Base-by-base conservation (phyloP, 2,329 filamentous ascomycete genomes). In the Knoxdaviesia capensis region DNA sequence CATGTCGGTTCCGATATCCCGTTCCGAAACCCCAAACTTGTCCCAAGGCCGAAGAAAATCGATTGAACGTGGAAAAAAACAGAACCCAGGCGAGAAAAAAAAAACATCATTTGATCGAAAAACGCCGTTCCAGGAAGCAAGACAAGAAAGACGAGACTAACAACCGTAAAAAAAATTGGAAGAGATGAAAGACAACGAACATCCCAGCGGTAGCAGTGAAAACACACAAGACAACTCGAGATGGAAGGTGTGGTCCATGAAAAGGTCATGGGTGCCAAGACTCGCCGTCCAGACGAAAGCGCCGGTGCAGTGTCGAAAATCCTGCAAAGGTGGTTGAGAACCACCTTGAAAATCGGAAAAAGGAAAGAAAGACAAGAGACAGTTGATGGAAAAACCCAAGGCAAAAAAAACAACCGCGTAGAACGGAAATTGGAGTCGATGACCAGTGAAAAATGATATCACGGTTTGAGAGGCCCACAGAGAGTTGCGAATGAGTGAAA, bases 201-300 rank as follows among this genome's bases (percentile, higher is more conserved):
- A 41, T 42, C 29, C 44, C 40, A 6, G 42, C 61, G 7, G 64
- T 59, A 6, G 68, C 66, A 39, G 57, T 54, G 50, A 76, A 62
- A 7, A 64, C 64, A 43, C 66, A 20, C 20, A 20, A 20, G 20
- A 20, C 20, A 20, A 20, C 20, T 20, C 20, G 20, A 20, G 20
- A 20, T 20, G 20, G 2, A 20, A 20, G 20, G 20, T 20, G 20
- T 34, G 31, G n/a, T 11, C 33, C 39, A 31, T 8, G 8, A 33
- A 34, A 31, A 36, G 6, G 30, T 20, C 9, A 33, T 31, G 7
- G 31, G 7, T 35, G 4, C 33, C 30, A 36, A 34, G 20, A 33
- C 3, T 11, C 33, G 28, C 31, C 35, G 39, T 9, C 31, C 7
- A 35, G 33, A 30, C n/a, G 28, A 10, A 20, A 20, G 20, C 20